Evolutionary conservation across 495 filamentous ascomycete species (phyloP).

Genomic region (Venustampulla echinocandica): DNA sequence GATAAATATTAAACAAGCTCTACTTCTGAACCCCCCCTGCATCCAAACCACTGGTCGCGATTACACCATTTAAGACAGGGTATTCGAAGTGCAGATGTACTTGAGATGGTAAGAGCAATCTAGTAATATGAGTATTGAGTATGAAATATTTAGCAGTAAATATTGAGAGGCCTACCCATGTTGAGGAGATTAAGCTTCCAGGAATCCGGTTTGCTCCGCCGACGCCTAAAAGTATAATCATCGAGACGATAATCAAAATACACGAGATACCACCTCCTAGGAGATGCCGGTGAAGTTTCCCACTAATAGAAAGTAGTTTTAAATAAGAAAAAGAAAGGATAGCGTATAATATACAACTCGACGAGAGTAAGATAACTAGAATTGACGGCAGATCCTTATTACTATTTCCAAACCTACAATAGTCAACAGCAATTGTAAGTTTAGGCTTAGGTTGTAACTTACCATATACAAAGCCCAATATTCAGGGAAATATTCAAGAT

Average conservation of each 20-base stretch:
- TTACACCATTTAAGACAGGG: not conserved
- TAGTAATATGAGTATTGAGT: slow-evolving; percentile 1
- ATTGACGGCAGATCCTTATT: slow-evolving; percentile 3
- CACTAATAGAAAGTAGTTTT: not conserved
- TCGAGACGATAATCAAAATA: slow-evolving; percentile 2
- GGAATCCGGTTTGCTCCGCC: not conserved
- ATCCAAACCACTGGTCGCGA: not conserved
- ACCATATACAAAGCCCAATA: slow-evolving; percentile 5
- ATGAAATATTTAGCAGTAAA: slow-evolving; percentile 1
- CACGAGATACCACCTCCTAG: slow-evolving; percentile 1
- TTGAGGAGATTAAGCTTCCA: not conserved
- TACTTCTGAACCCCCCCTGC: not conserved
- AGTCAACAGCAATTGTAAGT: not conserved
- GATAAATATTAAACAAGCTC: not conserved
- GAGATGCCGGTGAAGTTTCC: not conserved
- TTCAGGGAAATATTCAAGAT: slow-evolving; percentile 1
- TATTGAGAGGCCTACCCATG: slow-evolving; percentile 1
- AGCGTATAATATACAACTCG: slow-evolving; percentile 3
- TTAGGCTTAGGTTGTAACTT: not conserved
- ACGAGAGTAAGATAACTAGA: slow-evolving; percentile 1
- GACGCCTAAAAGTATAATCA: slow-evolving; percentile 2
- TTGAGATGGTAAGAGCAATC: slow-evolving; percentile 3
- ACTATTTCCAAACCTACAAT: slow-evolving; percentile 1
- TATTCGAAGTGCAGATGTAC: not conserved
- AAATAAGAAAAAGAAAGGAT: slow-evolving; percentile 1